Percentiles rank a stretch among this genome's conserved stretches.
phyloP scores from a whole-genome alignment of 192 early-diverging fungal genomes.

The Coemansia sp. region DNA sequence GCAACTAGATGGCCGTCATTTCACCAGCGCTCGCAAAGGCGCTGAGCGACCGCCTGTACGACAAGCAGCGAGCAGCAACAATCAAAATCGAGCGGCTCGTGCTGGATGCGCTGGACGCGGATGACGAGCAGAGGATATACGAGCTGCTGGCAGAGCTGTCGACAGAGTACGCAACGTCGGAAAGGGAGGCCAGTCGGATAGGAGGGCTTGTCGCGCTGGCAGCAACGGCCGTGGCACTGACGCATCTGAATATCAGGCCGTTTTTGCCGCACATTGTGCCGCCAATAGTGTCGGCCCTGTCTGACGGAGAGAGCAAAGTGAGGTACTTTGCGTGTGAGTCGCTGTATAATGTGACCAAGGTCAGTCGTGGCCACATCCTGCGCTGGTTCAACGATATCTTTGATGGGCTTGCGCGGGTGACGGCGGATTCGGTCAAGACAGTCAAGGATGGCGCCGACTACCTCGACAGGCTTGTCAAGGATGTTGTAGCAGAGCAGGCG shows the following conservation, averaged over 20 bases:
- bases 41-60: conserved; percentile 88
- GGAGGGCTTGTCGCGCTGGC: conserved; percentile 95
- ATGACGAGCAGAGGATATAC: conserved; percentile 64
- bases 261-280: conserved; percentile 83
- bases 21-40: conserved; percentile 63
- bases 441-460: conserved; percentile 96
- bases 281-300: conserved; percentile 91
- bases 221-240: conserved; percentile 83
- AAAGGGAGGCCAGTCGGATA: conserved; percentile 80
- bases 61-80: conserved; percentile 90
- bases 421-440: conserved; percentile 79
- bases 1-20: conserved; percentile 17
- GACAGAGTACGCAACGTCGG: conserved; percentile 87
- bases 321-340: conserved; percentile 98
- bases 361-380: conserved; percentile 84
- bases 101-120: conserved; percentile 58
- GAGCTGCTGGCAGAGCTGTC: conserved; percentile 77
- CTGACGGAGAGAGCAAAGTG: conserved; percentile 89
- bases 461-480: conserved; percentile 92
- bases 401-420: conserved; percentile 91
- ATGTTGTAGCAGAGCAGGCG: conserved; percentile 92
- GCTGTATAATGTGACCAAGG: conserved; percentile 98
- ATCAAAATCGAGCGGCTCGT: conserved; percentile 90
- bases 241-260: conserved; percentile 64
- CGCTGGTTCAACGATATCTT: conserved; percentile 96